phyloP scores from a whole-genome alignment of 441 rosid genomes.

The Melastoma candidum region DNA sequence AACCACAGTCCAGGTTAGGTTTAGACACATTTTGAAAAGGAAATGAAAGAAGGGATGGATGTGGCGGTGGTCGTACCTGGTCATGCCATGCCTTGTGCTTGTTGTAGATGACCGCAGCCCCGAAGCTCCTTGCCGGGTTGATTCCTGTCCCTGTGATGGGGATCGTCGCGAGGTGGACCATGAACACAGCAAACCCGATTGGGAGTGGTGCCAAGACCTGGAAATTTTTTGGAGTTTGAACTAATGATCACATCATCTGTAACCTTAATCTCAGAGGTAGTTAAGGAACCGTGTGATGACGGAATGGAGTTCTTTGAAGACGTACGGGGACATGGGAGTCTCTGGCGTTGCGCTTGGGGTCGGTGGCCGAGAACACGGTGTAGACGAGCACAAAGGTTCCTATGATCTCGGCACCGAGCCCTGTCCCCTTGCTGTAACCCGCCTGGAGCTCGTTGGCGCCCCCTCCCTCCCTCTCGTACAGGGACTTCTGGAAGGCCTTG shows the following conservation, averaged over 20 bases:
- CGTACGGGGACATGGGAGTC: conserved; percentile 65
- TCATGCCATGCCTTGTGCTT: conserved; percentile 36
- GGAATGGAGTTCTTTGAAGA: neutral
- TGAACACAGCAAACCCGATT: conserved; percentile 28
- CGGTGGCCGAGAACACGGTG: conserved; percentile 73
- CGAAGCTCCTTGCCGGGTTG: conserved; percentile 33
- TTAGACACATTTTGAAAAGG: no score
- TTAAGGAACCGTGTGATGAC: neutral
- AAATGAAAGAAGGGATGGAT: no score
- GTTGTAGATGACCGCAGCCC: conserved; percentile 31
- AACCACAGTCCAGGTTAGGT: no score
- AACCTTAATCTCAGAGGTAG: no score
- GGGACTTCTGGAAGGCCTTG: conserved; percentile 25
- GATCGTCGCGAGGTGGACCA: conserved; percentile 34
- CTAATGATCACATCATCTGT: no score
- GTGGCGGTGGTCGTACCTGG: conserved; percentile 28
- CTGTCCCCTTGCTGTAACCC: conserved; percentile 52
- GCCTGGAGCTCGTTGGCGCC: conserved; percentile 42
- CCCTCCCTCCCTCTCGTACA: conserved; percentile 35
- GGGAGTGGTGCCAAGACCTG: conserved; percentile 27
- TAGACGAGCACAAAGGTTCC: conserved; percentile 63
- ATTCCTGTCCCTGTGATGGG: conserved; percentile 30
- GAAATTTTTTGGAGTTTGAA: neutral
- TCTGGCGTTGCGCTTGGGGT: conserved; percentile 57
- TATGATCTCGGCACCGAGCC: conserved; percentile 62